Evolutionary conservation across 2,329 filamentous ascomycete genomes (phyloP).

Genomic region (Dothideomycetes sp.): DNA sequence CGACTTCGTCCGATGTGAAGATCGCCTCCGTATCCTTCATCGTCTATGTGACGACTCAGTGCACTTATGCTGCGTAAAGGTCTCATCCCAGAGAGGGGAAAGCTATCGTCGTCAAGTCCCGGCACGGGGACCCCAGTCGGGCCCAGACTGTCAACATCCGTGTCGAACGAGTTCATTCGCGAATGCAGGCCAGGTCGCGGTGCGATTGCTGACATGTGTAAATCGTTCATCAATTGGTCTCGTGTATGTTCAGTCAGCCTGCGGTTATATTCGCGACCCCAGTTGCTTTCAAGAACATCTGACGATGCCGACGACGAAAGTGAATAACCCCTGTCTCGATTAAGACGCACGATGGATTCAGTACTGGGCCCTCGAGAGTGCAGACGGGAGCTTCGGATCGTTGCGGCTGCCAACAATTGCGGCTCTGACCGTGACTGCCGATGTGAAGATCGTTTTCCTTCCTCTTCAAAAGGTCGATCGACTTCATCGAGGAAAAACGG

Average conservation of each 20-base stretch:
- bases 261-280: constrained; percentile 10
- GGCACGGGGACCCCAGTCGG: constrained; percentile 1
- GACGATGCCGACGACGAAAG: constrained; percentile 12
- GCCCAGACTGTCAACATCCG: constrained; percentile 1
- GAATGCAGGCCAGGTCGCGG: neutral
- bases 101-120: constrained; percentile 5
- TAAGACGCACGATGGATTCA: constrained; percentile 16
- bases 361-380: constrained; percentile 22
- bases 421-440: constrained; percentile 25
- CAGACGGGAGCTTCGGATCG: constrained; percentile 18
- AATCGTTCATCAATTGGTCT: constrained; percentile 7
- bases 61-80: constrained; percentile 4
- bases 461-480: constrained; percentile 16
- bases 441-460: constrained; percentile 23
- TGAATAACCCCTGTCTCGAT: constrained; percentile 10
- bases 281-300: constrained; percentile 12
- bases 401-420: constrained; percentile 13
- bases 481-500: constrained; percentile 39
- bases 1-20: constrained; percentile 3
- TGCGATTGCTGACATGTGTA: constrained; percentile 3
- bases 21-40: constrained; percentile 4
- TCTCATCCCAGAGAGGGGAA: constrained; percentile 3
- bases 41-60: constrained; percentile 3
- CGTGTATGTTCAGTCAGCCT: constrained; percentile 11
- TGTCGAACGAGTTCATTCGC: constrained; percentile 4